phyloP scores from a whole-genome alignment of 2,329 filamentous ascomycete genomes.

The Botrytis sinoallii region DNA sequence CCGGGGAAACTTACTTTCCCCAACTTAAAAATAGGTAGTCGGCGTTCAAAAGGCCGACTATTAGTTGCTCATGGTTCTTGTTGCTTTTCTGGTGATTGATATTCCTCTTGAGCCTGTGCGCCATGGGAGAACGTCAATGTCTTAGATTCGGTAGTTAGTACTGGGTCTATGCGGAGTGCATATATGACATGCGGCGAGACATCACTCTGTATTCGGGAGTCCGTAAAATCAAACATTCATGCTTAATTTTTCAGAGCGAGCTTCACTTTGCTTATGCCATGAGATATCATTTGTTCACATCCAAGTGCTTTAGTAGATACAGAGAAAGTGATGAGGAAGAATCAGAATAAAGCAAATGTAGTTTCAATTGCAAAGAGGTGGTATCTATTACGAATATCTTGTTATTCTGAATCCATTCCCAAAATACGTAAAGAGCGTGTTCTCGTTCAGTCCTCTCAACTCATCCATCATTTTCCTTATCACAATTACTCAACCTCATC shows the following conservation, averaged over 20 bases:
- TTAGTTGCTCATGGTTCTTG: neutral
- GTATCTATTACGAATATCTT: neutral
- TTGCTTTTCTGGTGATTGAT: neutral
- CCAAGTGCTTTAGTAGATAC: neutral
- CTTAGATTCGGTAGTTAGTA: neutral
- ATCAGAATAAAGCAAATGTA: neutral
- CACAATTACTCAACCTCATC: slow-evolving; percentile 34
- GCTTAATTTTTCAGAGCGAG: neutral
- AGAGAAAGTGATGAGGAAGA: neutral
- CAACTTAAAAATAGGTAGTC: neutral
- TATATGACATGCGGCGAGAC: neutral
- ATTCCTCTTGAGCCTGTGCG: neutral
- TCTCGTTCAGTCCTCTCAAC: neutral
- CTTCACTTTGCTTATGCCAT: neutral
- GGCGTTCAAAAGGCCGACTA: neutral
- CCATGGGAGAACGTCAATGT: neutral
- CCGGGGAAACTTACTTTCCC: neutral
- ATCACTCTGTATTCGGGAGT: neutral
- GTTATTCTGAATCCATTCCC: neutral
- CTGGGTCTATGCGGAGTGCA: neutral
- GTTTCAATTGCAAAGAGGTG: neutral
- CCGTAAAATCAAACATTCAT: neutral
- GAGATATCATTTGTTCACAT: neutral
- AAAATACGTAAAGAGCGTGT: neutral
- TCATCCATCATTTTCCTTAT: neutral